These are phyloP conservation scores for Calendula officinalis DNA, from an alignment of 129 eudicot genomes.

Conservation along the genomic window DNA sequence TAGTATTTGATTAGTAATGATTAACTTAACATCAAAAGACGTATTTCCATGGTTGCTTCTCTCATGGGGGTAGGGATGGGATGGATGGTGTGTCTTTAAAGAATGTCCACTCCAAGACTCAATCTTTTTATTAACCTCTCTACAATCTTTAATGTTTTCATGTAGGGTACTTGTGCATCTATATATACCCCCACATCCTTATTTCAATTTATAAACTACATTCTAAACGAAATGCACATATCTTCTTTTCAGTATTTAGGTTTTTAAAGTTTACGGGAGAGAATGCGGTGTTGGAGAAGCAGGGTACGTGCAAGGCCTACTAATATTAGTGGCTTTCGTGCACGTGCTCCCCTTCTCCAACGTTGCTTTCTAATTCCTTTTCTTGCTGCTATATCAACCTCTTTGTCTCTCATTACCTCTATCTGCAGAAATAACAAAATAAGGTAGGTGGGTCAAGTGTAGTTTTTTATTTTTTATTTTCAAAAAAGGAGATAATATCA, in stretches of 20 bases:
- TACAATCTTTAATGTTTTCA: slow-evolving; percentile 6
- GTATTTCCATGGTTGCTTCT: slow-evolving; percentile 33
- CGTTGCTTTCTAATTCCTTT: slow-evolving; percentile 43
- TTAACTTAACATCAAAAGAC: slow-evolving; percentile 31
- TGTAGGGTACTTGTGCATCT: neutral
- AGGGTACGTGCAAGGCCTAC: slow-evolving; percentile 68
- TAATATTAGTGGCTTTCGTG: slow-evolving; percentile 26
- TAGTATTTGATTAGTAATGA: slow-evolving; percentile 23
- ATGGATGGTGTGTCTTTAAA: slow-evolving; percentile 53
- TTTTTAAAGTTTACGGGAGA: slow-evolving; percentile 25
- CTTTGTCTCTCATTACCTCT: neutral
- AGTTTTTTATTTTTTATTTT: neutral
- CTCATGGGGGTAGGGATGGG: slow-evolving; percentile 30
- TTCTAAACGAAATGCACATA: too few relatives aligned
- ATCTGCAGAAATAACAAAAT: neutral
- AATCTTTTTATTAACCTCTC: slow-evolving; percentile 34
- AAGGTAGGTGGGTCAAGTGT: neutral
- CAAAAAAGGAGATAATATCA: neutral
- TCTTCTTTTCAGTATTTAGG: too few relatives aligned
- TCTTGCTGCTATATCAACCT: neutral
- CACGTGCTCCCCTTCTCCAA: slow-evolving; percentile 91
- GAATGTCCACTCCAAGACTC: slow-evolving; percentile 73
- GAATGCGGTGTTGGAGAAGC: slow-evolving; percentile 76
- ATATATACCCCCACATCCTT: slow-evolving; percentile 16
- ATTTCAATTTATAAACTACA: neutral